These are phyloP conservation scores for Corchorus capsularis DNA, from an alignment of 345 rosid species.

Conservation along the genomic window DNA sequence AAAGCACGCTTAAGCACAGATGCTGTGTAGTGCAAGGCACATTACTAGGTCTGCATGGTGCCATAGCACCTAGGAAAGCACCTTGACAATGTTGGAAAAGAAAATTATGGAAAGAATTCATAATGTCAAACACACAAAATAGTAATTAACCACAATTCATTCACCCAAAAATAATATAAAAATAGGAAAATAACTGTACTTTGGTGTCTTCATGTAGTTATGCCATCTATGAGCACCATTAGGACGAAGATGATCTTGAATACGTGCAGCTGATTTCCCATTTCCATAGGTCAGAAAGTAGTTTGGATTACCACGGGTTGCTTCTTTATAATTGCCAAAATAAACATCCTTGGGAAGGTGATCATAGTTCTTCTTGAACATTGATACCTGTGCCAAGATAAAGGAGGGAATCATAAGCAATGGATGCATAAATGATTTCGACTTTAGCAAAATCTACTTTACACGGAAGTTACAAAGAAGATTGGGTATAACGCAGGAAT, in stretches of 20 bases:
- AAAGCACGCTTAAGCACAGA: neutral
- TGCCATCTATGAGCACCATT: slow-evolving; percentile 99
- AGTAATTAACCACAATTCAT: neutral
- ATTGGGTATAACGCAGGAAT: neutral
- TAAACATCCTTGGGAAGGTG: slow-evolving; percentile 87
- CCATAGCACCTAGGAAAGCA: neutral
- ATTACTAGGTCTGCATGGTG: neutral
- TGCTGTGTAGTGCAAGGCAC: neutral
- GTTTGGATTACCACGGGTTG: slow-evolving; percentile 90
- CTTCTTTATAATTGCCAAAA: slow-evolving; percentile 83
- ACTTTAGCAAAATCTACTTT: neutral
- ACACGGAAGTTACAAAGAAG: neutral
- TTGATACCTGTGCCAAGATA: slow-evolving; percentile 61
- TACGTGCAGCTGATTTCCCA: slow-evolving; percentile 95
- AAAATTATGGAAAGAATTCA: neutral
- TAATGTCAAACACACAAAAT: neutral
- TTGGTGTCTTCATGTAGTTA: slow-evolving; percentile 78
- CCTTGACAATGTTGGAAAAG: neutral
- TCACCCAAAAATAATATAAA: neutral
- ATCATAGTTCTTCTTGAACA: slow-evolving; percentile 94
- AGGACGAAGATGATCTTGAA: slow-evolving; percentile 91
- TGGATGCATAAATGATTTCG: neutral
- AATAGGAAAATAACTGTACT: slow-evolving; percentile 41
- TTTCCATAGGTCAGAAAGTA: slow-evolving; percentile 94
- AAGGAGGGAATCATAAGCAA: neutral